Conservation (phyloP, 2,329 filamentous ascomycete species). For the Stachybotrys elegans region DNA sequence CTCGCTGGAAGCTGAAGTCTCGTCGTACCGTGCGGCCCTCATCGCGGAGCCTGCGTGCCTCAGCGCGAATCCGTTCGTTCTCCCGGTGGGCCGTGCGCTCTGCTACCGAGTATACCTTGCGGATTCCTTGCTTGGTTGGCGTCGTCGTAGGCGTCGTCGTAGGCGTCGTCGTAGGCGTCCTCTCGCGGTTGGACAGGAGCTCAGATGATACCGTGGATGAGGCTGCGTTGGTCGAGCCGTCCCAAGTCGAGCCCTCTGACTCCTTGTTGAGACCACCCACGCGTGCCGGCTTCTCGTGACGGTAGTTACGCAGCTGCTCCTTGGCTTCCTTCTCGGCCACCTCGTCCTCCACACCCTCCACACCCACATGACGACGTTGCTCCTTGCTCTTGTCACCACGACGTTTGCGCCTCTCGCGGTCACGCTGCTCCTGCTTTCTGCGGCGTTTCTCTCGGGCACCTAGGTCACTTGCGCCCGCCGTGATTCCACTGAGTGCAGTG, state of each 20-base stretch:
- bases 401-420: slow-evolving; percentile 27
- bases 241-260: slow-evolving; percentile 73
- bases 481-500: slow-evolving; percentile 48
- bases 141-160: slow-evolving; percentile 31
- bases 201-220: slow-evolving; percentile 56
- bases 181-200: slow-evolving; percentile 53
- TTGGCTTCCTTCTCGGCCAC: slow-evolving; percentile 58
- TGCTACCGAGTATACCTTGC: slow-evolving; percentile 58
- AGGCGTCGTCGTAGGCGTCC: slow-evolving; percentile 50
- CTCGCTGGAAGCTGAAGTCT: slow-evolving; percentile 51
- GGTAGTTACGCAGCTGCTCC: slow-evolving; percentile 74
- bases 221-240: slow-evolving; percentile 65
- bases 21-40: slow-evolving; percentile 41
- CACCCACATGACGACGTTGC: slow-evolving; percentile 40
- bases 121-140: no score
- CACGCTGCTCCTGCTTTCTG: slow-evolving; percentile 45
- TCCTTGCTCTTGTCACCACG: slow-evolving; percentile 29
- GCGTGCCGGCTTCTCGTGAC: slow-evolving; percentile 77
- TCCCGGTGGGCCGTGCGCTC: slow-evolving; percentile 49
- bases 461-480: slow-evolving; percentile 52
- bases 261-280: slow-evolving; percentile 86
- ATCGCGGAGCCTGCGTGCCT: slow-evolving; percentile 51
- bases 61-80: slow-evolving; percentile 49
- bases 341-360: slow-evolving; percentile 60
- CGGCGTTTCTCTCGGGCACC: slow-evolving; percentile 51